These are phyloP conservation scores for Chalciporus pseudorubinellus DNA, from an alignment of 768 basidiomycete genomes.

Conservation along the genomic window DNA sequence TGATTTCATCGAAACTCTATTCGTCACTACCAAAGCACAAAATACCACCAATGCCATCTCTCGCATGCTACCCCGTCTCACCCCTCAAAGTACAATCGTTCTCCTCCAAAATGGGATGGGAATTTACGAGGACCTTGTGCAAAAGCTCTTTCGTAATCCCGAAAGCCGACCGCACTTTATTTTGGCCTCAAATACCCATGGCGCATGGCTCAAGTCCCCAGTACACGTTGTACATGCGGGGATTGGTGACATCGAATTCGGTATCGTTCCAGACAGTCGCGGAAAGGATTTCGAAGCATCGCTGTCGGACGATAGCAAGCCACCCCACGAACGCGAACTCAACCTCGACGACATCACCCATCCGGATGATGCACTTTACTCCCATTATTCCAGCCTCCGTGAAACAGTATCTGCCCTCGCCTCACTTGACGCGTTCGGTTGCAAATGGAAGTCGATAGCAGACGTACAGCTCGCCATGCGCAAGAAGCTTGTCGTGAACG, in stretches of 20 bases:
- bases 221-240: constrained; percentile 69
- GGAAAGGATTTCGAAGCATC: constrained; percentile 65
- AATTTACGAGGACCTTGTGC: constrained; percentile 74
- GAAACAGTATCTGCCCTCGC: constrained; percentile 66
- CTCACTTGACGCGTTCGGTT: constrained; percentile 52
- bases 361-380: constrained; percentile 32
- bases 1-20: constrained; percentile 64
- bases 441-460: constrained; percentile 63
- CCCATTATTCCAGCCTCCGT: constrained; percentile 59
- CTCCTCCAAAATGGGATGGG: constrained; percentile 97
- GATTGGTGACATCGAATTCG: constrained; percentile 71
- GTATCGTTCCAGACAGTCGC: constrained; percentile 66
- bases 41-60: constrained; percentile 57
- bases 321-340: constrained; percentile 39
- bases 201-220: constrained; percentile 55
- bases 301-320: constrained; percentile 35
- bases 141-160: constrained; percentile 68
- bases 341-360: constrained; percentile 53
- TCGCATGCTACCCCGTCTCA: constrained; percentile 60
- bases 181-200: constrained; percentile 79
- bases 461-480: constrained; percentile 69
- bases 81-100: constrained; percentile 73
- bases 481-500: constrained; percentile 79
- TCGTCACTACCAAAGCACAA: constrained; percentile 81
- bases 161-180: constrained; percentile 80